Conservation (phyloP, 2,329 filamentous ascomycete species). For the Fusarium nurragi region DNA sequence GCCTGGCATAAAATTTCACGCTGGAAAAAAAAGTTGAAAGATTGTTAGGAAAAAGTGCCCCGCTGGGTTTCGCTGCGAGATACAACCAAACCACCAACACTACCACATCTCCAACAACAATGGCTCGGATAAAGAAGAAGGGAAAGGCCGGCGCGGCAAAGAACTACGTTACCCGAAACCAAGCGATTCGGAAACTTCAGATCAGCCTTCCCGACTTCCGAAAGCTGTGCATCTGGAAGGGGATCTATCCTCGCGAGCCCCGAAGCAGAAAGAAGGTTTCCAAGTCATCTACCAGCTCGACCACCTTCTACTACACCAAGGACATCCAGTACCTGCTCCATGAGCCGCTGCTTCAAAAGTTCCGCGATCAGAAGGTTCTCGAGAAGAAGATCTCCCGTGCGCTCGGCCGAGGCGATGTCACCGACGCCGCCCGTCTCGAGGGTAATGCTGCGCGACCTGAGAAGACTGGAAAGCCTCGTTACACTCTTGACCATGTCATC, state of each 20-base stretch:
- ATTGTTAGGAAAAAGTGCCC: conserved; percentile 45
- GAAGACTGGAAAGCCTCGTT: conserved; percentile 86
- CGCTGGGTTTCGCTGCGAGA: conserved; percentile 43
- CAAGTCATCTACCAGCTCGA: conserved; percentile 88
- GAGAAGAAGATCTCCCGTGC: conserved; percentile 98
- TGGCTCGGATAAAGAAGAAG: conserved; percentile 91
- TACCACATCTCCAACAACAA: conserved; percentile 45
- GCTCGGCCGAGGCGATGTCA: conserved; percentile 88
- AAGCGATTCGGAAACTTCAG: conserved; percentile 97
- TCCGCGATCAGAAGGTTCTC: conserved; percentile 95
- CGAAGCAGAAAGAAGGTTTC: conserved; percentile 96
- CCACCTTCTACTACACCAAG: conserved; percentile 91
- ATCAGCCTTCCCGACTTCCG: conserved; percentile 97
- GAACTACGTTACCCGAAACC: conserved; percentile 97
- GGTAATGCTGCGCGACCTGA: conserved; percentile 86
- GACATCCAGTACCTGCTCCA: conserved; percentile 99
- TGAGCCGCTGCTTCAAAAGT: conserved; percentile 92
- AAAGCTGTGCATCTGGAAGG: conserved; percentile 99
- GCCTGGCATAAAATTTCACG: conserved; percentile 49
- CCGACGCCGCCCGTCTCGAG: conserved; percentile 88
- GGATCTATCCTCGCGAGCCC: conserved; percentile 97
- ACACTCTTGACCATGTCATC: conserved; percentile 95
- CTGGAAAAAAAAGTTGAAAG: conserved; percentile 49
- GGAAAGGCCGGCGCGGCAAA: conserved; percentile 91
- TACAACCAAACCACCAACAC: conserved; percentile 30